Evolutionary conservation across 768 basidiomycete species (phyloP).

Genomic region (Phaeolepiota aurea): DNA sequence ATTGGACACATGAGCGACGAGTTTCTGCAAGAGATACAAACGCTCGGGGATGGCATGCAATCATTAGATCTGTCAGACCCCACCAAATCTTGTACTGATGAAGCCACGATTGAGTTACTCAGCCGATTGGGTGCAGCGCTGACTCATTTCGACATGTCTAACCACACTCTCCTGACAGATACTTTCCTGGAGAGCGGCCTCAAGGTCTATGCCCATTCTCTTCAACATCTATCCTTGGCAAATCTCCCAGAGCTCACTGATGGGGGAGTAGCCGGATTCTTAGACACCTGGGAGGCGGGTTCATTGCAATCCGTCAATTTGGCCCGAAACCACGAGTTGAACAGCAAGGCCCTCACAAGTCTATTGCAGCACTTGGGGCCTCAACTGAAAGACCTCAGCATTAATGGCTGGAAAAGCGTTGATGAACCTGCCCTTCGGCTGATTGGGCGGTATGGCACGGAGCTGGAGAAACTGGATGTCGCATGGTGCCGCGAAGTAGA

Average conservation of each 20-base stretch:
- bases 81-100: slow-evolving; percentile 41
- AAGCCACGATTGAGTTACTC: slow-evolving; percentile 50
- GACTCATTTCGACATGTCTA: slow-evolving; percentile 61
- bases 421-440: slow-evolving; percentile 31
- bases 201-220: slow-evolving; percentile 29
- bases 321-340: slow-evolving; percentile 52
- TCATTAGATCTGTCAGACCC: slow-evolving; percentile 68
- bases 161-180: slow-evolving; percentile 57
- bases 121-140: slow-evolving; percentile 44
- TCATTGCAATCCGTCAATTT: slow-evolving; percentile 49
- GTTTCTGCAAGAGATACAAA: slow-evolving; percentile 47
- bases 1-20: slow-evolving; percentile 62
- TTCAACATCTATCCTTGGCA: slow-evolving; percentile 48
- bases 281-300: slow-evolving; percentile 47
- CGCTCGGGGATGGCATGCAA: slow-evolving; percentile 31
- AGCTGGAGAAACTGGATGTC: slow-evolving; percentile 59
- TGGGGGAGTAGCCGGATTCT: slow-evolving; percentile 60
- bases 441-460: slow-evolving; percentile 23
- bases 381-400: slow-evolving; percentile 48
- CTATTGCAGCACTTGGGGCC: slow-evolving; percentile 62
- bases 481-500: slow-evolving; percentile 82
- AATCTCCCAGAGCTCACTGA: slow-evolving; percentile 60
- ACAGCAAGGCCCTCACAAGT: slow-evolving; percentile 44
- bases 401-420: slow-evolving; percentile 73
- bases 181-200: slow-evolving; percentile 54